Percentiles rank a stretch among this genome's conserved stretches.
Evolutionary conservation across 306 rosid genomes (phyloP).

Genomic region (Senna siamea): DNA sequence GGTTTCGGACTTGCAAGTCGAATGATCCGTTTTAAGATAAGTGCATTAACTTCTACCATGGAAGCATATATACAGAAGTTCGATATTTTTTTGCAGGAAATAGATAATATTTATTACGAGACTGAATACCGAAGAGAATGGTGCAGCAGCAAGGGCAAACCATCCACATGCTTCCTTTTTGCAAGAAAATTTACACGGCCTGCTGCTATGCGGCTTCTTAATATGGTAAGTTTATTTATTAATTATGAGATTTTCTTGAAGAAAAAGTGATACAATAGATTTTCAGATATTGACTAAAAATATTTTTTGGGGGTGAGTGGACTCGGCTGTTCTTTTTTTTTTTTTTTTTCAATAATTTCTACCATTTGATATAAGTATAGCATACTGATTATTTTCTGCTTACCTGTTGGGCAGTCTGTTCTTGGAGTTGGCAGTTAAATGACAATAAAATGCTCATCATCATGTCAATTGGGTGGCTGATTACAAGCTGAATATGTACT

Average conservation of each 20-base stretch:
- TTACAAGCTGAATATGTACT: slow-evolving; percentile 34
- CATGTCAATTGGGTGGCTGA: slow-evolving; percentile 7
- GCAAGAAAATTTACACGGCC: slow-evolving; percentile 94
- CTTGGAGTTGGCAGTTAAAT: slow-evolving; percentile 55
- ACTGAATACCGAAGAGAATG: slow-evolving; percentile 96
- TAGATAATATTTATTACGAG: slow-evolving; percentile 89
- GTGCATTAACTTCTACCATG: slow-evolving; percentile 11
- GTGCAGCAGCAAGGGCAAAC: slow-evolving; percentile 89
- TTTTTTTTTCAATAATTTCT: too few species aligned
- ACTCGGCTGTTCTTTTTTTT: too few species aligned
- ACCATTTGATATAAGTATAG: too few species aligned
- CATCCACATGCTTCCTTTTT: slow-evolving; percentile 91
- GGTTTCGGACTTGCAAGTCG: not conserved
- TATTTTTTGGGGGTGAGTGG: too few species aligned
- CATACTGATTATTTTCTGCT: slow-evolving; percentile 27
- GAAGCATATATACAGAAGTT: slow-evolving; percentile 22
- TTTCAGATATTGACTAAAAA: not conserved
- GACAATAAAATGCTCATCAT: slow-evolving; percentile 33
- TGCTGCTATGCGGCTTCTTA: slow-evolving; percentile 90
- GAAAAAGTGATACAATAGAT: not conserved
- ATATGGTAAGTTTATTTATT: slow-evolving; percentile 58
- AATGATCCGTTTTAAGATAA: slow-evolving; percentile 20
- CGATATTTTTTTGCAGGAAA: slow-evolving; percentile 59
- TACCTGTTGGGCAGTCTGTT: slow-evolving; percentile 56
- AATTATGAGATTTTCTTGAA: slow-evolving; percentile 5